Percentiles rank a stretch among this genome's conserved stretches.
phyloP scores from a whole-genome alignment of 495 filamentous ascomycete species.

The Immersiella caudata region DNA sequence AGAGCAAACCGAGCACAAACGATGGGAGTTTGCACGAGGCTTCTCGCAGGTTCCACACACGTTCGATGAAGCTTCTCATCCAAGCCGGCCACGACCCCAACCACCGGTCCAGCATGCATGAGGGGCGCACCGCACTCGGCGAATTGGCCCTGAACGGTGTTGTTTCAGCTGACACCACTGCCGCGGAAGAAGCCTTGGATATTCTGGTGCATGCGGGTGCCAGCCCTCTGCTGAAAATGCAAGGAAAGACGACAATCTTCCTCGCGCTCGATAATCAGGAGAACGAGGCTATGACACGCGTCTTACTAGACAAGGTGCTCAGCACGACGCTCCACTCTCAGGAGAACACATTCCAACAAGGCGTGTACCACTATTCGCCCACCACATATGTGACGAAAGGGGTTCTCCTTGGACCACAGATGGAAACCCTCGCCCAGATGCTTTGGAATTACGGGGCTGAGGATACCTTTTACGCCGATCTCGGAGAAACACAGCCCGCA shows the following conservation, averaged over 20 bases:
- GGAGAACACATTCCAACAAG: slow-evolving; percentile 45
- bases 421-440: slow-evolving; percentile 28
- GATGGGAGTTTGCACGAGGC: slow-evolving; percentile 52
- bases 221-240: slow-evolving; percentile 40
- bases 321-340: slow-evolving; percentile 46
- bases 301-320: slow-evolving; percentile 37
- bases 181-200: slow-evolving; percentile 40
- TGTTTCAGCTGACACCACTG: slow-evolving; percentile 34
- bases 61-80: slow-evolving; percentile 42
- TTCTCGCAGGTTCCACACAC: slow-evolving; percentile 41
- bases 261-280: slow-evolving; percentile 45
- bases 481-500: slow-evolving; percentile 39
- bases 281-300: slow-evolving; percentile 39
- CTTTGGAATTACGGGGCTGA: slow-evolving; percentile 41
- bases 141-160: slow-evolving; percentile 44
- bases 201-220: slow-evolving; percentile 42
- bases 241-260: slow-evolving; percentile 46
- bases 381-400: slow-evolving; percentile 47
- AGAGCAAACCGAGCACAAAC: slow-evolving; percentile 31
- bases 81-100: slow-evolving; percentile 51
- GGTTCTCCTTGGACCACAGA: slow-evolving; percentile 34
- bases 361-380: slow-evolving; percentile 44
- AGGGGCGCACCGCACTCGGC: slow-evolving; percentile 46
- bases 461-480: slow-evolving; percentile 47
- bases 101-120: slow-evolving; percentile 44